Evolutionary conservation across 352 stramenopile genomes (phyloP).

Genomic region (Paralagenidium karlingii): DNA sequence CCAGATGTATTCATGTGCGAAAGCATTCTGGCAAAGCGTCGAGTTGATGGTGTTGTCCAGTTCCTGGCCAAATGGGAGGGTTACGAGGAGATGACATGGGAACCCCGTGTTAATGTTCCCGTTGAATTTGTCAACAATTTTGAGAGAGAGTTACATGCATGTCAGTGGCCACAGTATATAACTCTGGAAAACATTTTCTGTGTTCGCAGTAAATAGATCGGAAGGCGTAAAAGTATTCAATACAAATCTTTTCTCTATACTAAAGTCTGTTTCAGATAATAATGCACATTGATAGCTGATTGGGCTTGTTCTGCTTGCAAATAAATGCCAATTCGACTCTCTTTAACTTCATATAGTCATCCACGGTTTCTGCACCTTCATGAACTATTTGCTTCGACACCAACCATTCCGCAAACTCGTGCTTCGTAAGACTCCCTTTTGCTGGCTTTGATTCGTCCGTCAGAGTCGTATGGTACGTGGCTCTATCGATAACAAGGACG

Average conservation of each 20-base stretch:
- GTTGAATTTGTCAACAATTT: too few relatives aligned
- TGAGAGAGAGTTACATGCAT: too few relatives aligned
- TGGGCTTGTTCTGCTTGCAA: slow-evolving; percentile 5
- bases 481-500: slow-evolving; percentile 13
- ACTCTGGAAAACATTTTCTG: too few relatives aligned
- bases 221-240: too few relatives aligned
- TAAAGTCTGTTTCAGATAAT: too few relatives aligned
- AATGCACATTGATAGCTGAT: too few relatives aligned
- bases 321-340: slow-evolving; percentile 2
- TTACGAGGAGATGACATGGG: slow-evolving; percentile 72
- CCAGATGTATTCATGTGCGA: neutral
- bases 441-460: slow-evolving; percentile 5
- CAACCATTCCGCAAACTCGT: slow-evolving; percentile 5
- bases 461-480: slow-evolving; percentile 8
- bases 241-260: too few relatives aligned
- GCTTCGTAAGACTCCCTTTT: slow-evolving; percentile 2
- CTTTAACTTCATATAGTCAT: slow-evolving; percentile 5
- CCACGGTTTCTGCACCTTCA: neutral
- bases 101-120: slow-evolving; percentile 60
- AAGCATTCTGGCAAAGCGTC: neutral
- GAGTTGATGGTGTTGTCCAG: slow-evolving; percentile 3
- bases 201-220: too few relatives aligned
- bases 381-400: neutral
- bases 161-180: too few relatives aligned
- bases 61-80: slow-evolving; percentile 72